A percentile compares a stretch with the other conserved stretches of the same genome.
These are phyloP conservation scores for Rubia tinctorum DNA, from an alignment of 305 asterid species.

Conservation along the genomic window DNA sequence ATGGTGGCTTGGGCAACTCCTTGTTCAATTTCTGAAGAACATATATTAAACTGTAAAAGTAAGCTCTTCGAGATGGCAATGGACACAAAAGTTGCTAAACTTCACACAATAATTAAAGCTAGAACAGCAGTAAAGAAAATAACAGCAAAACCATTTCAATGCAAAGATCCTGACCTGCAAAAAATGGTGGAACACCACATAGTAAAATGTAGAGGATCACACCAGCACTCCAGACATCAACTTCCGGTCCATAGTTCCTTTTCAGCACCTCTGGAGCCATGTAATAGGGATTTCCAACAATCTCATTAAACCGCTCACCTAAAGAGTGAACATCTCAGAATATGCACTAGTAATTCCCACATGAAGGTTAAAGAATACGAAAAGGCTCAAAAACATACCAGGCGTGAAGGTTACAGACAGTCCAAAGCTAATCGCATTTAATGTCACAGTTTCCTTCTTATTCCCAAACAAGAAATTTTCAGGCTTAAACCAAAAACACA, in stretches of 20 bases:
- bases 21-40: conserved; percentile 77
- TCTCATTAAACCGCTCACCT: conserved; percentile 79
- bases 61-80: not conserved
- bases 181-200: conserved; percentile 81
- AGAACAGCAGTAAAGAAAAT: not conserved
- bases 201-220: conserved; percentile 76
- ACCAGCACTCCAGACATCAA: conserved; percentile 90
- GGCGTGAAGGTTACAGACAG: conserved; percentile 76
- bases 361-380: not conserved
- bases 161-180: conserved; percentile 59
- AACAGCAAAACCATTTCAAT: not conserved
- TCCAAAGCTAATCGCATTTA: conserved; percentile 89
- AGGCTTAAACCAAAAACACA: no score
- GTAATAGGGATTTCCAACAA: conserved; percentile 83
- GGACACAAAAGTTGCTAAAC: not conserved
- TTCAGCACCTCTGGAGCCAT: conserved; percentile 87
- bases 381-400: conserved; percentile 36
- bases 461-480: conserved; percentile 81
- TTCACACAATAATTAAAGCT: not conserved
- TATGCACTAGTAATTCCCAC: conserved; percentile 10
- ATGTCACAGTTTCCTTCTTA: conserved; percentile 68
- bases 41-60: not conserved
- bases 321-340: conserved; percentile 12
- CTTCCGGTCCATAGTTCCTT: conserved; percentile 73
- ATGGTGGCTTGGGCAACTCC: conserved; percentile 87